Evolutionary conservation across 2,329 filamentous ascomycete species (phyloP).

Genomic region (Penicillium rolfsii): DNA sequence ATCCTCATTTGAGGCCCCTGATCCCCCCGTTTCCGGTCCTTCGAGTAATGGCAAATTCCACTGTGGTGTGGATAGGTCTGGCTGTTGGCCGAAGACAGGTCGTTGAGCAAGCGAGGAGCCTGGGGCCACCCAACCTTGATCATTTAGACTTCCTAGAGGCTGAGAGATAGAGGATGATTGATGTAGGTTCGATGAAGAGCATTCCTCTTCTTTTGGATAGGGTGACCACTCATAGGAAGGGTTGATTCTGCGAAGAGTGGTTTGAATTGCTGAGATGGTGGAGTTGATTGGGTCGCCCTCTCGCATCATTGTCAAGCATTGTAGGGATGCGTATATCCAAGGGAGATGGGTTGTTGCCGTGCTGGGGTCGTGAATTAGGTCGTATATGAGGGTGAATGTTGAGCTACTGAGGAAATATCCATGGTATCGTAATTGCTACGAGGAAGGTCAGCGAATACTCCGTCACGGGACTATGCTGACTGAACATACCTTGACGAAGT

Average conservation of each 20-base stretch:
- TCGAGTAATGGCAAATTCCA: constrained; percentile 28
- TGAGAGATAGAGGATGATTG: background rate
- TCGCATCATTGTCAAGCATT: constrained; percentile 44
- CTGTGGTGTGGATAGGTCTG: constrained; percentile 28
- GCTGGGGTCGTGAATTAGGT: constrained; percentile 47
- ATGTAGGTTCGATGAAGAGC: background rate
- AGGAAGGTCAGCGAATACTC: background rate
- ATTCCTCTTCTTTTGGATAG: background rate
- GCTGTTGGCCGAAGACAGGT: background rate
- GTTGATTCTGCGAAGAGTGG: constrained; percentile 37
- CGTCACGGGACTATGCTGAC: background rate
- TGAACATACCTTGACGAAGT: constrained; percentile 44
- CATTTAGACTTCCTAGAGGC: background rate
- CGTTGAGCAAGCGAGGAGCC: background rate
- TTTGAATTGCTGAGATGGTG: constrained; percentile 39
- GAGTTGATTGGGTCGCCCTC: constrained; percentile 33
- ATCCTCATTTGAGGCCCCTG: constrained; percentile 35
- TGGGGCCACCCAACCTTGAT: background rate
- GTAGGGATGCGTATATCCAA: constrained; percentile 47
- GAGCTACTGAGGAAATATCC: constrained; percentile 51
- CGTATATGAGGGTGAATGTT: constrained; percentile 48
- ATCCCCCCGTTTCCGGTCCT: constrained; percentile 28
- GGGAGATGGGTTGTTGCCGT: constrained; percentile 45
- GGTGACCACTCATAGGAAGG: constrained; percentile 36
- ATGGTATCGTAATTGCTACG: constrained; percentile 51